Conservation (phyloP, 306 rosid genomes). For the Trifolium subterraneum region DNA sequence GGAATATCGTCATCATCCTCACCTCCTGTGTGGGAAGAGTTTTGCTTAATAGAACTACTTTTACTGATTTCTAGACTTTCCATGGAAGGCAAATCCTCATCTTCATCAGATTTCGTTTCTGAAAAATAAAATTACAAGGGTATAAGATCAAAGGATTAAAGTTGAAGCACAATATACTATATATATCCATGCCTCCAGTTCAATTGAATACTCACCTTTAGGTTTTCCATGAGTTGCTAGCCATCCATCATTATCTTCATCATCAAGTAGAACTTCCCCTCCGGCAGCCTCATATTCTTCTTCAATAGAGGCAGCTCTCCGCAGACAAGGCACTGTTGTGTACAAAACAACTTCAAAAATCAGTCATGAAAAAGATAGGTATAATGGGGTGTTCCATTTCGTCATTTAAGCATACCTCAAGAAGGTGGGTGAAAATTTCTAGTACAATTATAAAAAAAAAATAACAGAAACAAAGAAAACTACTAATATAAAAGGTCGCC, state of each 20-base stretch:
- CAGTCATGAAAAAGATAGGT: conserved; percentile 29
- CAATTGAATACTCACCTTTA: conserved; percentile 61
- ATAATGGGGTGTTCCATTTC: no score
- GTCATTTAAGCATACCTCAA: no score
- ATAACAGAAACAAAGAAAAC: no score
- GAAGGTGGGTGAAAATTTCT: no score
- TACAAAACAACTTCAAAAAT: no score
- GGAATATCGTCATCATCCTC: conserved; percentile 92
- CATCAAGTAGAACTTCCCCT: conserved; percentile 87
- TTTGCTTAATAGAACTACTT: conserved; percentile 54
- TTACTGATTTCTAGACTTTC: conserved; percentile 79
- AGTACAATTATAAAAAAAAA: no score
- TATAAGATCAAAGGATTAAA: conserved; percentile 30
- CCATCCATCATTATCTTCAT: conserved; percentile 97
- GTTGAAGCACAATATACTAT: not conserved
- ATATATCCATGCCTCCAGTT: not conserved
- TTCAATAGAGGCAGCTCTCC: conserved; percentile 89
- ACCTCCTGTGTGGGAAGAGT: conserved; percentile 59
- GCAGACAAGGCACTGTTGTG: conserved; percentile 84
- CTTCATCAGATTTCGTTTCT: conserved; percentile 75
- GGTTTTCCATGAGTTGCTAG: conserved; percentile 97
- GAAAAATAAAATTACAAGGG: conserved; percentile 29
- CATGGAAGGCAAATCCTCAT: conserved; percentile 83
- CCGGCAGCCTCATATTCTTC: conserved; percentile 99
- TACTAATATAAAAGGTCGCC: no score